Percentiles rank a stretch among this genome's conserved stretches.
Evolutionary conservation across 257 asterid genomes (phyloP).

Genomic region (Eucommia ulmoides): DNA sequence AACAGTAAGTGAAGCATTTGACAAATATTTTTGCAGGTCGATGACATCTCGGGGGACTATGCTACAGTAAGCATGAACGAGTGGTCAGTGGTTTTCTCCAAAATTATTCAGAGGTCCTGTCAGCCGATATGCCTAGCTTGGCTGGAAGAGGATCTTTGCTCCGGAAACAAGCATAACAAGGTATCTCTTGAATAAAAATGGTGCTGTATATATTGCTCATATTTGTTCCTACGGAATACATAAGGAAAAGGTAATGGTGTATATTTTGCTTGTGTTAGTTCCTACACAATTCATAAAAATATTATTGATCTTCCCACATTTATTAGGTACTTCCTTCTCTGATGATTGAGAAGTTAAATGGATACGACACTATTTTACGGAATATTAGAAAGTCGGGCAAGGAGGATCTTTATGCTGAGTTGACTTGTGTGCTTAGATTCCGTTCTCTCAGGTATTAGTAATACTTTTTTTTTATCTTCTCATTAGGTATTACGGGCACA

Average conservation of each 20-base stretch:
- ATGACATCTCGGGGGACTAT: constrained; percentile 32
- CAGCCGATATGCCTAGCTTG: constrained; percentile 72
- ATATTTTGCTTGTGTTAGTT: no score
- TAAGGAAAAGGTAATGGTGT: no score
- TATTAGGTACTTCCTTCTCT: constrained; percentile 52
- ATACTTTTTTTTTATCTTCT: no score
- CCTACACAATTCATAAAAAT: no score
- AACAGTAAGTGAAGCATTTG: not conserved
- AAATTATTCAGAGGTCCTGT: constrained; percentile 48
- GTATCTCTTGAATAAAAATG: no score
- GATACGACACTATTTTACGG: constrained; percentile 43
- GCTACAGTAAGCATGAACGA: constrained; percentile 24
- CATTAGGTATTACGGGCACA: no score
- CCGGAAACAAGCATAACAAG: constrained; percentile 44
- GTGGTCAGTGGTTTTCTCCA: constrained; percentile 28
- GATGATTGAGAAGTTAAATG: constrained; percentile 43
- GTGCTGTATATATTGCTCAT: no score
- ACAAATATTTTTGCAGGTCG: constrained; percentile 40
- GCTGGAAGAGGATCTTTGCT: constrained; percentile 78
- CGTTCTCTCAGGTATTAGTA: constrained; percentile 84
- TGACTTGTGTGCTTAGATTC: constrained; percentile 59
- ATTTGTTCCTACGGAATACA: no score
- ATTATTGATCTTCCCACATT: constrained; percentile 11
- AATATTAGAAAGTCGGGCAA: constrained; percentile 82
- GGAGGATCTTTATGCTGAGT: constrained; percentile 65